These are phyloP conservation scores for Carex scoparia DNA, from an alignment of 176 grass and related monocot species.

Conservation along the genomic window DNA sequence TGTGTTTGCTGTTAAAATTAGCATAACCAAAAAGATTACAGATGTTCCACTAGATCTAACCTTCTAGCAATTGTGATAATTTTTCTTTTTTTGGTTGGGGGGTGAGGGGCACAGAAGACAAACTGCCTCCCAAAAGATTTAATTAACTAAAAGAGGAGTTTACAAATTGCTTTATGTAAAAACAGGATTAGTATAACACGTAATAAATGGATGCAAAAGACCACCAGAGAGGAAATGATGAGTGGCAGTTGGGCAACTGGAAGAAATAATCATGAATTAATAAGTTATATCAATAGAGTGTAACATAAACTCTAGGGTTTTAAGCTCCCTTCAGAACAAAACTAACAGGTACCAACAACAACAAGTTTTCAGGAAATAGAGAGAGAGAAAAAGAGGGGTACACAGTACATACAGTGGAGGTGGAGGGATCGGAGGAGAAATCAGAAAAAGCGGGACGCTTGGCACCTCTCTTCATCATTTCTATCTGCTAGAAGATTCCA, in stretches of 20 bases:
- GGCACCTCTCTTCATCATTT: slow-evolving; percentile 42
- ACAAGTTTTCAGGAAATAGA: too few species aligned
- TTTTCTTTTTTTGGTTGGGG: too few species aligned
- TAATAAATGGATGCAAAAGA: background rate
- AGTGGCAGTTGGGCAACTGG: background rate
- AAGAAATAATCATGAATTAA: background rate
- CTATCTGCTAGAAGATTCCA: slow-evolving; percentile 12
- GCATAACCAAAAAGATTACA: background rate
- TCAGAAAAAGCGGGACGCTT: slow-evolving; percentile 43
- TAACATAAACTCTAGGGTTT: background rate
- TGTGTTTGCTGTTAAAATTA: background rate
- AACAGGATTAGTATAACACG: background rate
- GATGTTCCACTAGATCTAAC: background rate
- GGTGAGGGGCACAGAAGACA: too few species aligned
- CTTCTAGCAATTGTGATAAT: background rate
- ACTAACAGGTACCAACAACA: too few species aligned
- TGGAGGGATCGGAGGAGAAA: slow-evolving; percentile 19
- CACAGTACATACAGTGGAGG: slow-evolving; percentile 7
- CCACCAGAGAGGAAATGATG: background rate
- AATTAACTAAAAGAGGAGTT: background rate
- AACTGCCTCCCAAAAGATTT: background rate
- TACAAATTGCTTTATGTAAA: background rate
- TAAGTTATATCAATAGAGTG: background rate
- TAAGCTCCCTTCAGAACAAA: too few species aligned
- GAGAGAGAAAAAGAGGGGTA: slow-evolving; percentile 17